A percentile compares a stretch with the other conserved stretches of the same genome.
phyloP scores from a whole-genome alignment of 345 rosid species.

The Salix suchowensis region DNA sequence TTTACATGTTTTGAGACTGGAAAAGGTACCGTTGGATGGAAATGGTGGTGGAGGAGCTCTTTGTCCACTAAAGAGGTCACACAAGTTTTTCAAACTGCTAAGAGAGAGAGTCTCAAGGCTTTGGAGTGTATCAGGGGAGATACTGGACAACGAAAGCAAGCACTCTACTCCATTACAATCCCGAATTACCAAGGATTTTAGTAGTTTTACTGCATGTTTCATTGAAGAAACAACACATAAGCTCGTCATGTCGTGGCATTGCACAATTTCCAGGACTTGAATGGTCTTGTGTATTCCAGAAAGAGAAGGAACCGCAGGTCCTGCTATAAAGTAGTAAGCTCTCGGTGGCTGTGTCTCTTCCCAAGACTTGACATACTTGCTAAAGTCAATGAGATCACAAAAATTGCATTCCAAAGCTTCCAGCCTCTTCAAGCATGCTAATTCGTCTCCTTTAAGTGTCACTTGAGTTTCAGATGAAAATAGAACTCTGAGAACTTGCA shows the following conservation, averaged over 20 bases:
- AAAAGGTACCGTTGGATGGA: neutral
- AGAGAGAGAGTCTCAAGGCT: neutral
- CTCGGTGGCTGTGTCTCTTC: neutral
- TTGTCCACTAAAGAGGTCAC: neutral
- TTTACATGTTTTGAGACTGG: rapidly evolving
- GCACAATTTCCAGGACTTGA: neutral
- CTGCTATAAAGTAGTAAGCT: neutral
- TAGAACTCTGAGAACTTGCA: conserved; percentile 3
- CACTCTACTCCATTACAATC: neutral
- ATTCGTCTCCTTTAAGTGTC: conserved; percentile 1
- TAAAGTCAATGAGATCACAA: neutral
- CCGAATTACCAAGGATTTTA: neutral
- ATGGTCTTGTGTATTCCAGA: neutral
- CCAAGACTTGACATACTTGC: too few species aligned
- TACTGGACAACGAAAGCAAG: neutral
- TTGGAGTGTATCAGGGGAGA: neutral
- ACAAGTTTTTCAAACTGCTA: neutral
- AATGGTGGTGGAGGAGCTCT: neutral
- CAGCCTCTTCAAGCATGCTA: conserved; percentile 1
- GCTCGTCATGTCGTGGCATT: neutral
- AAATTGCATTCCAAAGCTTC: conserved; percentile 1
- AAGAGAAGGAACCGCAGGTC: neutral
- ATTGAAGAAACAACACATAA: neutral
- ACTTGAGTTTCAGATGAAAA: neutral
- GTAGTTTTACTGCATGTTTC: neutral